Base-by-base conservation (phyloP, 805 yeast species). In the Metschnikowia picachoensis region DNA sequence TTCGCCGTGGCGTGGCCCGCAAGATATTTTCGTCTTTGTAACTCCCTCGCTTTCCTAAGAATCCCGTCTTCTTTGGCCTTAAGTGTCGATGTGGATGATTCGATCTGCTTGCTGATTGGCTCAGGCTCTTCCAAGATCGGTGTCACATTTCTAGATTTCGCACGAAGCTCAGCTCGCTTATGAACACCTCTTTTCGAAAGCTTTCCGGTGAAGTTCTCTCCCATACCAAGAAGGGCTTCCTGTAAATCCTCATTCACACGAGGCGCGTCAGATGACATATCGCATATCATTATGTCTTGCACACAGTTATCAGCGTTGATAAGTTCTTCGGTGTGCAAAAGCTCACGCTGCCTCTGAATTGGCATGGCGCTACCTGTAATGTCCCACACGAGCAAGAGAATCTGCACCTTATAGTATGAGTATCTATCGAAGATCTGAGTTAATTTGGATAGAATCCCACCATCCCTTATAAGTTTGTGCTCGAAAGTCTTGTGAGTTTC, bases 361-460 rank as follows among this genome's bases (percentile, higher is more conserved):
- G 39, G 30, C 16, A 66, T 30, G 2, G 46, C 53, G 8, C 61
- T 43, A 12, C 58, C 51, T 5, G 56, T 52, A 2, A 51, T 47
- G 48, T 70, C 74, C 81, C 81, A 78, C 47, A 60, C 68, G 13
- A 77, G 39, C 5, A 77, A 46, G 14, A 77, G 41, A 4, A 78
- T 53, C 39, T 71, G 73, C 3, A 71, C 63, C 47, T 64, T 65
- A 53, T 64, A 75, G 35, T 59, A 56, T 35, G 78, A 65, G 43
- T 55, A 66, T 37, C 66, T 62, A 14, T 58, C 55, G n/a, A 70
- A 54, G 16, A 71, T 57, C 15, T 66, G 57, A 6, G 68, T 44
- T 4, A 76, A 59, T 47, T 71, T 70, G 13, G 49, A 53, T 30
- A 78, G 59, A 8, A 67, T 61, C 5, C 49, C 48, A 20, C 65